A percentile compares a stretch with the other conserved stretches of the same genome.
Evolutionary conservation across 2,329 filamentous ascomycete species (phyloP).

Genomic region (Microdochium paspali): DNA sequence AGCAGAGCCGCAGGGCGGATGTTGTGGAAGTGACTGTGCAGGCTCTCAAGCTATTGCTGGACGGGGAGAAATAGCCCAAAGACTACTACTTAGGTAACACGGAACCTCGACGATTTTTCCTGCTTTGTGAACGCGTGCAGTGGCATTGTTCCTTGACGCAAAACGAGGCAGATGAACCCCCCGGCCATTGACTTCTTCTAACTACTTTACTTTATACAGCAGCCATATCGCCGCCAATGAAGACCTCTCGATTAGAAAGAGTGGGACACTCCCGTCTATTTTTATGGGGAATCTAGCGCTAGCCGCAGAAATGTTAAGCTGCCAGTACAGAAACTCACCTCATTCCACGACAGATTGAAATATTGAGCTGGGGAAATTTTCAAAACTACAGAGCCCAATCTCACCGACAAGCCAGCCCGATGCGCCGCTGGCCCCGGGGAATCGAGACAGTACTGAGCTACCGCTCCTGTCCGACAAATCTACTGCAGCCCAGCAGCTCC

Average conservation of each 20-base stretch:
- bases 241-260: neutral
- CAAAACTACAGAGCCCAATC: neutral
- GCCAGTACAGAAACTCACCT: neutral
- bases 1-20: conserved; percentile 57
- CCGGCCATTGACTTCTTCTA: too few species aligned
- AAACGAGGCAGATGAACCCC: neutral
- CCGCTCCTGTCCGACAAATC: neutral
- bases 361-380: neutral
- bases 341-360: too few species aligned
- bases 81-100: too few species aligned
- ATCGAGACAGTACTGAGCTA: neutral
- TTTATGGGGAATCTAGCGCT: too few species aligned
- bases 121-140: too few species aligned
- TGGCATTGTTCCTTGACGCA: too few species aligned
- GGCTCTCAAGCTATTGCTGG: conserved; percentile 59
- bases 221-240: neutral
- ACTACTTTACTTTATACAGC: neutral
- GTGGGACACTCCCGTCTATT: neutral
- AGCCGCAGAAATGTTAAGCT: neutral
- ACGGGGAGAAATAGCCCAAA: conserved; percentile 12
- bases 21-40: conserved; percentile 65
- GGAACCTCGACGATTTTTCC: too few species aligned
- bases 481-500: too few species aligned
- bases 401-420: neutral
- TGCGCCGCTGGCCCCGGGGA: neutral